phyloP scores from a whole-genome alignment of 139 green algal genomes.

The Closterium sp. region DNA sequence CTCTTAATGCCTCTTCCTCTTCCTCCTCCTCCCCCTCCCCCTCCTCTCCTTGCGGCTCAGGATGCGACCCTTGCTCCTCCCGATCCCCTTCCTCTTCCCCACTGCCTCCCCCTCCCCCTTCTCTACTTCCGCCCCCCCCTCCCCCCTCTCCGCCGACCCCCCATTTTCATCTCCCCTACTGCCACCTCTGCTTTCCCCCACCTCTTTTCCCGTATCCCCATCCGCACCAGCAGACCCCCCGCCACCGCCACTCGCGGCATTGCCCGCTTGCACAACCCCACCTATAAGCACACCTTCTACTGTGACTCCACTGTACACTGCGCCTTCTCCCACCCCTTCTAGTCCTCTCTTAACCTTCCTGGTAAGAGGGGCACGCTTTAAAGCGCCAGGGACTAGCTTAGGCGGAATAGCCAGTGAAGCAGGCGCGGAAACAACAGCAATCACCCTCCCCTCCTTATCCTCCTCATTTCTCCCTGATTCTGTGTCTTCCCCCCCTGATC shows the following conservation, averaged over 20 bases:
- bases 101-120: neutral
- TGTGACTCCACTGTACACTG: neutral
- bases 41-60: neutral
- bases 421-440: neutral
- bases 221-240: neutral
- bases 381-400: neutral
- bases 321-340: neutral
- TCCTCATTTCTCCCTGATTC: neutral
- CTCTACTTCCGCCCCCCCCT: neutral
- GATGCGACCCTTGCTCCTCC: neutral
- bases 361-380: neutral
- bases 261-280: neutral
- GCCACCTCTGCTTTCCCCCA: neutral
- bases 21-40: neutral
- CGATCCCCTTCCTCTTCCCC: neutral
- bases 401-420: neutral
- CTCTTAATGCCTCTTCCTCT: neutral
- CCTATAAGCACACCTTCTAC: slow-evolving; percentile 6
- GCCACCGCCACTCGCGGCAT: neutral
- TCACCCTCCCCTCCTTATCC: neutral
- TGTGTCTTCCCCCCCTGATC: neutral
- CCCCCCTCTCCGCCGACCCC: neutral
- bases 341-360: neutral
- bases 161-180: neutral
- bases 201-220: neutral